Conservation (phyloP, 805 yeast genomes). For the Sugiyamaella marilandica region DNA sequence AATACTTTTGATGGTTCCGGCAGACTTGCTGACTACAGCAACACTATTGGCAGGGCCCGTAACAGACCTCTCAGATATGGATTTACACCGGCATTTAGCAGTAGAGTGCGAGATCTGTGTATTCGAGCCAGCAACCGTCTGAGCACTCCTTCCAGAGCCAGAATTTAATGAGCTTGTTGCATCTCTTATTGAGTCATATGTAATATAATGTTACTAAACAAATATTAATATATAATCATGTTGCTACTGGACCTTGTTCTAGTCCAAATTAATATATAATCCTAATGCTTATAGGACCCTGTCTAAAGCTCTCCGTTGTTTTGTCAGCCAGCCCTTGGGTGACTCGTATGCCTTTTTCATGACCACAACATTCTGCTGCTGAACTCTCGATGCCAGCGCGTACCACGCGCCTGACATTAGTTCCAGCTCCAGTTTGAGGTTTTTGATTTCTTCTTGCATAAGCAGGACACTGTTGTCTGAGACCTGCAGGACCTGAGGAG, state of each 20-base stretch:
- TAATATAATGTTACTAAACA: neutral
- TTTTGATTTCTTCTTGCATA: neutral
- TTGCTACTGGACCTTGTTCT: neutral
- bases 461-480: neutral
- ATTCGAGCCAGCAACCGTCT: neutral
- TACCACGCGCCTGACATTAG: constrained; percentile 29
- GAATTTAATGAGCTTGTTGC: neutral
- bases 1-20: constrained; percentile 21
- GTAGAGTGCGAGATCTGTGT: constrained; percentile 19
- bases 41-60: constrained; percentile 33
- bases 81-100: constrained; percentile 19
- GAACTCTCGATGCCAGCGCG: constrained; percentile 25
- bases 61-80: constrained; percentile 34
- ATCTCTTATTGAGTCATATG: neutral
- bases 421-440: constrained; percentile 16
- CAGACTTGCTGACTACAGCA: constrained; percentile 29
- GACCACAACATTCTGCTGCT: constrained; percentile 24
- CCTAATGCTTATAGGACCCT: constrained; percentile 3
- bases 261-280: no score
- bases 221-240: neutral
- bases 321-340: constrained; percentile 28
- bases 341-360: constrained; percentile 24
- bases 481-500: neutral
- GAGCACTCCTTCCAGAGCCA: neutral
- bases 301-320: constrained; percentile 26